Base-by-base conservation (phyloP, 768 basidiomycete species). In the Tricholoma furcatifolium region DNA sequence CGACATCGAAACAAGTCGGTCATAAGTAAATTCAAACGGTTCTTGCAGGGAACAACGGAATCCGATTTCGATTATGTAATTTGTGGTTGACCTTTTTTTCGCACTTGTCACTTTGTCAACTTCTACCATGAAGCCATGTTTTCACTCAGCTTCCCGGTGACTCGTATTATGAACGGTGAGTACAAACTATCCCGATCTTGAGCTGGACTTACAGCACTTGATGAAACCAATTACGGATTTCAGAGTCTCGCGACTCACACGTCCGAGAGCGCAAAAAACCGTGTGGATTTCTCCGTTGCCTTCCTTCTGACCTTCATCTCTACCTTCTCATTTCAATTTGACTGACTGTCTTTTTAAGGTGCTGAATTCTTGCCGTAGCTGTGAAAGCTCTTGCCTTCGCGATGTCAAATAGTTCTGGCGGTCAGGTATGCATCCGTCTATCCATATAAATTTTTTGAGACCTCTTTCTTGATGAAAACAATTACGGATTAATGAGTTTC, bases 271-370 rank as follows among this genome's bases (percentile, higher is more conserved):
- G 65, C 65, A 66, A 69, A 63, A 53, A 24, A 50, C 56, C 62
- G 46, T 80, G 76, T 78, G 77, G 76, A 79, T 71, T 60, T 61
- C 55, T 74, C 80, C 79, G 76, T 81, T 81, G 78, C 78, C 78
- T 81, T 80, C 80, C 79, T 77, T 76, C 76, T 75, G 78, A 78
- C 56, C 43, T 46, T 58, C 43, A 18, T 32, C 4, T 17, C 6
- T 23, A 0, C 27, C 42, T n/a, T 21, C 43, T 6, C 15, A 15
- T 27, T 20, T 35, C n/a, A 38, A 2, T n/a, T 4, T 38, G 11
- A 15, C 41, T 54, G 38, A 53, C n/a, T 14, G 6, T n/a, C 8
- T 50, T 7, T 6, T 18, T 6, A 6, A 20, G 41, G n/a, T 17
- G 11, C 1, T 3, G 11, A 21, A 21, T 20, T 17, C 4, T 18